These are phyloP conservation scores for Uronychia binucleata DNA, from an alignment of 73 alveolate genomes.

Conservation along the genomic window DNA sequence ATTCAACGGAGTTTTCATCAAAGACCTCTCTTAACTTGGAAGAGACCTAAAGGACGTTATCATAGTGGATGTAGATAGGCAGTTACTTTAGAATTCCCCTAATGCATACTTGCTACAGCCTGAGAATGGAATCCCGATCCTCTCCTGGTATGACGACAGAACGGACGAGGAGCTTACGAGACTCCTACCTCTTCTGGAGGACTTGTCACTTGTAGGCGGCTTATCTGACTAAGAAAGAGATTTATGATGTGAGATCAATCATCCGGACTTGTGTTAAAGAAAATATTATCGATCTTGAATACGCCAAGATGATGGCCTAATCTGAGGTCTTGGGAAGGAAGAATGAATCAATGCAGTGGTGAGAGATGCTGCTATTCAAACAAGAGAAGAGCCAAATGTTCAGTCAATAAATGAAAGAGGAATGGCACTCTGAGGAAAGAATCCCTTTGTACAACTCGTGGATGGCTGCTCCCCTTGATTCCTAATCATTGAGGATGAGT, in stretches of 20 bases:
- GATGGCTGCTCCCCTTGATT: not conserved
- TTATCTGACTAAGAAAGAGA: not conserved
- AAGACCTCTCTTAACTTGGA: conserved; percentile 64
- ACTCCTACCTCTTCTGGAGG: conserved; percentile 66
- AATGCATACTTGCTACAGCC: conserved; percentile 82
- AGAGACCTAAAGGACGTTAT: conserved; percentile 62
- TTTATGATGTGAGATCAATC: conserved; percentile 63
- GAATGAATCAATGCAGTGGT: no score
- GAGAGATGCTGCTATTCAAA: no score
- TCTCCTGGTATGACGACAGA: conserved; percentile 58
- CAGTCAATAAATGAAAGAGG: not conserved
- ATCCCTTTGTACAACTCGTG: not conserved
- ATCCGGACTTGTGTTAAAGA: not conserved
- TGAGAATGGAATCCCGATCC: conserved; percentile 86
- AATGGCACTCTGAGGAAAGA: not conserved
- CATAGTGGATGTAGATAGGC: conserved; percentile 56
- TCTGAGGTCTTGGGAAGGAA: not conserved
- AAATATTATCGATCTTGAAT: not conserved
- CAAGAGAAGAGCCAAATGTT: no score
- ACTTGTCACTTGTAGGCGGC: conserved; percentile 10
- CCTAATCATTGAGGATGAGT: not conserved
- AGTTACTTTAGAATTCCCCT: conserved; percentile 65
- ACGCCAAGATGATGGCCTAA: not conserved
- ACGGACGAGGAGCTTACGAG: conserved; percentile 58
- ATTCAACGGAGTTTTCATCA: conserved; percentile 55